Evolutionary conservation across 2,329 filamentous ascomycete species (phyloP).

Genomic region (Pseudonectria buxi): DNA sequence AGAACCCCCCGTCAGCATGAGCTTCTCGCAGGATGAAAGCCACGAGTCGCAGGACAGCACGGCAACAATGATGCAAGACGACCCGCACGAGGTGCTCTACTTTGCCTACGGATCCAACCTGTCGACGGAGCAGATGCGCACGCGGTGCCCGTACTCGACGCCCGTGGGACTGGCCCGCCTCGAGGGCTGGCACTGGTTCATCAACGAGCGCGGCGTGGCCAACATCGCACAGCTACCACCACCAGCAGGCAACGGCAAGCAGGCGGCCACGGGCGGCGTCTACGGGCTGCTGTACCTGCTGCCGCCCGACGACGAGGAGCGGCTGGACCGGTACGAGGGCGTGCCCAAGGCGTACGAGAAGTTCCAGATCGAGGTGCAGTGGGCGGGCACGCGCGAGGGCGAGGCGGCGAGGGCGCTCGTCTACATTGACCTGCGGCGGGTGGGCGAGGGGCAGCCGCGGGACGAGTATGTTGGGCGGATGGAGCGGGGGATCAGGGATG

Average conservation of each 20-base stretch:
- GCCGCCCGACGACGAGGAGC: slow-evolving; percentile 40
- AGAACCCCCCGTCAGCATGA: slow-evolving; percentile 11
- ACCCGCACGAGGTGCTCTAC: slow-evolving; percentile 42
- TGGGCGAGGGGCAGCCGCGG: slow-evolving; percentile 34
- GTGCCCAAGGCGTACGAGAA: slow-evolving; percentile 59
- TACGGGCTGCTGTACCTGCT: slow-evolving; percentile 54
- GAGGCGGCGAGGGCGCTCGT: slow-evolving; percentile 40
- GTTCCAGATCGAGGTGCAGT: slow-evolving; percentile 26
- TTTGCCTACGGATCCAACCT: slow-evolving; percentile 69
- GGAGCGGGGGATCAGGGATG: slow-evolving; percentile 57
- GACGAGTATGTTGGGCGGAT: slow-evolving; percentile 57
- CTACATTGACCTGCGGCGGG: slow-evolving; percentile 48
- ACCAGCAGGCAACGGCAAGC: slow-evolving; percentile 5
- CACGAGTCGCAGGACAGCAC: slow-evolving; percentile 30
- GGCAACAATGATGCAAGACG: slow-evolving; percentile 29
- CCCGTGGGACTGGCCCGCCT: slow-evolving; percentile 54
- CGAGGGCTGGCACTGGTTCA: slow-evolving; percentile 54
- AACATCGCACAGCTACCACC: slow-evolving; percentile 47
- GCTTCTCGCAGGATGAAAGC: slow-evolving; percentile 23
- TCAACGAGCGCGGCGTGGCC: slow-evolving; percentile 60
- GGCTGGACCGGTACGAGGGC: slow-evolving; percentile 53
- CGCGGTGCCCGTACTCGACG: slow-evolving; percentile 51
- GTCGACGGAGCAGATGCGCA: slow-evolving; percentile 56
- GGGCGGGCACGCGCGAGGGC: slow-evolving; percentile 16
- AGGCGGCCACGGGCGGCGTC: slow-evolving; percentile 31